Evolutionary conservation across 305 asterid species (phyloP).

Genomic region (Fraxinus ornus): DNA sequence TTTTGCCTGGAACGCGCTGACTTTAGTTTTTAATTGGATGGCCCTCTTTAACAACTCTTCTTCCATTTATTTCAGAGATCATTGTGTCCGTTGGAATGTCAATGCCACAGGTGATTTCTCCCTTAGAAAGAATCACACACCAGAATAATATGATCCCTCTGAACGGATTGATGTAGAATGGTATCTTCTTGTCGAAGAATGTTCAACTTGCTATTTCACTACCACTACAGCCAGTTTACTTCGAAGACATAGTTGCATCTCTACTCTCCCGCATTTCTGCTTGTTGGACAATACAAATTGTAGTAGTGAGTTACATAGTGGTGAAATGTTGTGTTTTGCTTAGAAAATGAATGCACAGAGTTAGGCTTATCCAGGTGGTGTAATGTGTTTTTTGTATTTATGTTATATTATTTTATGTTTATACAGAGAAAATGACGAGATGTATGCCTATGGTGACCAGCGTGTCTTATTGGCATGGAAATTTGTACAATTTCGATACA

Average conservation of each 20-base stretch:
- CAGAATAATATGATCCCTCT: slow-evolving; percentile 44
- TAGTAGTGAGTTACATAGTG: background rate
- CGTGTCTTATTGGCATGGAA: too few relatives aligned
- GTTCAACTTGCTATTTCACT: background rate
- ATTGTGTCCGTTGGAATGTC: slow-evolving; percentile 94
- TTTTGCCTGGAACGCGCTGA: background rate
- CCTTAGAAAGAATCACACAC: slow-evolving; percentile 39
- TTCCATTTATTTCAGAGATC: slow-evolving; percentile 59
- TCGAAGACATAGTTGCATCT: background rate
- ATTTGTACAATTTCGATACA: too few relatives aligned
- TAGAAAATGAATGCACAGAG: background rate
- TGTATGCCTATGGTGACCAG: background rate
- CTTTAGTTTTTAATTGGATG: background rate
- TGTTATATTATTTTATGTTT: background rate
- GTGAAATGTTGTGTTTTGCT: background rate
- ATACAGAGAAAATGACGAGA: background rate
- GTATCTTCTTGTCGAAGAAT: background rate
- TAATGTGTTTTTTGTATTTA: background rate
- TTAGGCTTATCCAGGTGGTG: background rate
- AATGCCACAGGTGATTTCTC: slow-evolving; percentile 80
- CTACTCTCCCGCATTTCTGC: background rate
- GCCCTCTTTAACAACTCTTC: background rate
- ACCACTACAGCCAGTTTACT: background rate
- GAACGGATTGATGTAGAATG: slow-evolving; percentile 37
- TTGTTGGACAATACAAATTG: background rate